Evolutionary conservation across 257 asterid species (phyloP), one percentile per base, ranked within the genome.

Genomic region (Phtheirospermum japonicum): DNA sequence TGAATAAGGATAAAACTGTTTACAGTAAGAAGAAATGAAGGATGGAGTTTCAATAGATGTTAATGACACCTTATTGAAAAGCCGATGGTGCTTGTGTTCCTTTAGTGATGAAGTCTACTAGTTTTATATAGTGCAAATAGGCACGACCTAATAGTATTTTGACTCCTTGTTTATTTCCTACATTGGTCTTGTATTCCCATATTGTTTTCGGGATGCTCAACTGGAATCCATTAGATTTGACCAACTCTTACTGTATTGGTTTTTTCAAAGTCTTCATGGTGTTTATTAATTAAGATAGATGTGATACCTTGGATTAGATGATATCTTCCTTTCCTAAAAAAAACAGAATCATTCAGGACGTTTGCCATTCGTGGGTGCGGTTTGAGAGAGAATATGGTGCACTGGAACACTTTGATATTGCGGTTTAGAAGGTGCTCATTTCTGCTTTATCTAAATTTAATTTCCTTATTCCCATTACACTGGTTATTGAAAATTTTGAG

Each of bases 321-420:
- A 80, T 89, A 74, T 76, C 66, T 77, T 78, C 85, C 65, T 82
- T 78, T 70, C 68, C 90, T 87, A 87, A 93, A 82, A n/a, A 37
- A 73, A 75, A 75, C 87, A 80, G 86, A 87, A 83, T 82, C 84
- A 61, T 89, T 83, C 97, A 93, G 99, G 99, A 87, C 79, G 87
- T 89, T 65, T 86, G 95, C 75, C 81, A 85, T 71, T 80, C 85
- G 10, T 93, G 99, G 99, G 73, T 87, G 76, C 87, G 83, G 67
- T 89, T 93, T 79, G 99, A 93, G 95, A 88, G 95, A 75, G 97
- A 93, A 72, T 76, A 70, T 63, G 96, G 97, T 49, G 74, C 87
- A 6, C 80, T 93, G 64, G 99, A 89, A 72, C 88, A 87, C 65
- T 83, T 75, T 71, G 99, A 93, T 72, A 60, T 81, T 80, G 95